A percentile compares a stretch with the other conserved stretches of the same genome.
These are phyloP conservation scores for Gossypioides kirkii DNA, from an alignment of 345 rosid genomes.

Conservation along the genomic window DNA sequence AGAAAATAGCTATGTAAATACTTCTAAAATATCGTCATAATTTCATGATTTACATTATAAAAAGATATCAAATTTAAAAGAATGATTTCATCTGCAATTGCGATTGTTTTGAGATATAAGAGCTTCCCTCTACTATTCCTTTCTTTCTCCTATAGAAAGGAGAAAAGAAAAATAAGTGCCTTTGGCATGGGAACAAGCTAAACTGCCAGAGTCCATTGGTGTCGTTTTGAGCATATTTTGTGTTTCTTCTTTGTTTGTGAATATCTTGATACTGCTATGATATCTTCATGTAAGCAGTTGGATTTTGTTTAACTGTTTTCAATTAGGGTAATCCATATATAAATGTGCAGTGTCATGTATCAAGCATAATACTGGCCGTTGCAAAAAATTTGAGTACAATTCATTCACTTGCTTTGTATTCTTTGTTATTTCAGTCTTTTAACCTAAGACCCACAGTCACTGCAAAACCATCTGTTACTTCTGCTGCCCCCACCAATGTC, in stretches of 20 bases:
- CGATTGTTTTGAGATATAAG: not conserved
- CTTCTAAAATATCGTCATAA: not conserved
- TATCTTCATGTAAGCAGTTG: not conserved
- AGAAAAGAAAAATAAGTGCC: not conserved
- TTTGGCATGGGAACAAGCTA: not conserved
- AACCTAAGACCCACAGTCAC: constrained; percentile 55
- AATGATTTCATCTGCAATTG: not conserved
- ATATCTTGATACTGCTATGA: not conserved
- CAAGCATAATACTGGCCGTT: not conserved
- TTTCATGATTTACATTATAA: not conserved
- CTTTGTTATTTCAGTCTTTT: constrained; percentile 47
- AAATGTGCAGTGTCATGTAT: not conserved
- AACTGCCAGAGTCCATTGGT: not conserved
- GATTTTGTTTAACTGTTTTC: not conserved
- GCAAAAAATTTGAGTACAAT: not conserved
- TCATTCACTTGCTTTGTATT: not conserved
- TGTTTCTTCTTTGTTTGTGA: not conserved
- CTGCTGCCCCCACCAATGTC: constrained; percentile 42
- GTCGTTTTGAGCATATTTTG: not conserved
- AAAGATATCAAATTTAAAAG: not conserved
- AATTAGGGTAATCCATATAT: not conserved
- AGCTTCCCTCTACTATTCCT: not conserved
- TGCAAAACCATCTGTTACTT: constrained; percentile 31
- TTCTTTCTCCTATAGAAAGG: not conserved
- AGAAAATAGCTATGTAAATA: not conserved